A percentile compares a stretch with the other conserved stretches of the same genome.
phyloP scores from a whole-genome alignment of 768 basidiomycete genomes.

The Trichaptum fuscoviolaceum region DNA sequence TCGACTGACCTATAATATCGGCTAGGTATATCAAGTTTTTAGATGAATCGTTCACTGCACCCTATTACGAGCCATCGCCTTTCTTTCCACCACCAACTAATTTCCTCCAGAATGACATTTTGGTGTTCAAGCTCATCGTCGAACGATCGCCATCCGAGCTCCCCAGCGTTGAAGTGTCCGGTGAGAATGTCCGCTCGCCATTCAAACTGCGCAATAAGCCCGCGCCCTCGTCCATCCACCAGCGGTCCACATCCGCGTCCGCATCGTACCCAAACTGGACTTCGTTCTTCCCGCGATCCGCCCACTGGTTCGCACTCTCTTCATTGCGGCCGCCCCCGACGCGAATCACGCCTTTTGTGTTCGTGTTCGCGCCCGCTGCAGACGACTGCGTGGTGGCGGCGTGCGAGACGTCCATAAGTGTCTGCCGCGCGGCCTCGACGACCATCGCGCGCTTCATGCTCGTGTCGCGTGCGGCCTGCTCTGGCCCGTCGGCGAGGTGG shows the following conservation, averaged over 20 bases:
- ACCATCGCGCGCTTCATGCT: conserved; percentile 21
- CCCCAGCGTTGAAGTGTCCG: not conserved
- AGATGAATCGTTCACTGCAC: not conserved
- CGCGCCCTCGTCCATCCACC: conserved; percentile 32
- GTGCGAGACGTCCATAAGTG: not conserved
- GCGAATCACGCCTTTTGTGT: not conserved
- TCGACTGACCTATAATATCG: not conserved
- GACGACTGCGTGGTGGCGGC: not conserved
- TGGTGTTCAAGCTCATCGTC: not conserved
- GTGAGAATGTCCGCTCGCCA: not conserved
- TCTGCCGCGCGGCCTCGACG: conserved; percentile 5
- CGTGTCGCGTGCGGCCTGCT: conserved; percentile 20
- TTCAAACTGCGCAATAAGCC: conserved; percentile 1
- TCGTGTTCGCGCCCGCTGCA: too few relatives aligned
- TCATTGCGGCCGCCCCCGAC: conserved; percentile 6
- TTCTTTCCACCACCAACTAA: not conserved
- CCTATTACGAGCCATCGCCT: not conserved
- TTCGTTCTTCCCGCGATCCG: conserved; percentile 20
- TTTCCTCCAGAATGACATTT: not conserved
- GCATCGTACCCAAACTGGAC: conserved; percentile 21
- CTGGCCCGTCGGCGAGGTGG: conserved; percentile 22
- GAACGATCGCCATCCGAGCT: not conserved
- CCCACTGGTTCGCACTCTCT: conserved; percentile 25
- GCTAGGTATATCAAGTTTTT: not conserved
- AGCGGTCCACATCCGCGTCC: conserved; percentile 14